Evolutionary conservation across 306 rosid species (phyloP).

Genomic region (Canavalia ensiformis): DNA sequence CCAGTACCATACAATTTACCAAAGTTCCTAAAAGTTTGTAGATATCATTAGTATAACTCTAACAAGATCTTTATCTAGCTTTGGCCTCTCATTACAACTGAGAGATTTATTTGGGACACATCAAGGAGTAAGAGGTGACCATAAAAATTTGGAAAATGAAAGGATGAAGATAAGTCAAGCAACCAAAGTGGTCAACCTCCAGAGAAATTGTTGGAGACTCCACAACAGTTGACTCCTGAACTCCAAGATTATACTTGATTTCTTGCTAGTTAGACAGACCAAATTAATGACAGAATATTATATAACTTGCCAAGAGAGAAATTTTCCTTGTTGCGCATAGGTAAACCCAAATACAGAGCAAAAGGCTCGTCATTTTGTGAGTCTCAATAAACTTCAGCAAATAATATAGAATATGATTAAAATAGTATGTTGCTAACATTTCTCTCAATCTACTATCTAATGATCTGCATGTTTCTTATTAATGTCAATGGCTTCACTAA

Average conservation of each 20-base stretch:
- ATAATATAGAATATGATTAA: too few relatives aligned
- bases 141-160: not conserved
- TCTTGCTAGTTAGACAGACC: too few relatives aligned
- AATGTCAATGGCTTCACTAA: not conserved
- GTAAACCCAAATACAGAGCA: too few relatives aligned
- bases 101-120: not conserved
- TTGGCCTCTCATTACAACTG: not conserved
- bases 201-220: not conserved
- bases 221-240: not conserved
- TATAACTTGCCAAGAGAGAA: too few relatives aligned
- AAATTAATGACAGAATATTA: too few relatives aligned
- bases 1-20: not conserved
- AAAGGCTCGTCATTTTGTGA: too few relatives aligned
- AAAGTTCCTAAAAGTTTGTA: not conserved
- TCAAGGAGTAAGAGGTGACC: not conserved
- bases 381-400: too few relatives aligned
- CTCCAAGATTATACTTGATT: not conserved
- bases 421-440: too few relatives aligned
- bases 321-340: too few relatives aligned
- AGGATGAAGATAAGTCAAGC: not conserved
- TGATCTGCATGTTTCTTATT: too few relatives aligned
- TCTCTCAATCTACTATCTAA: too few relatives aligned
- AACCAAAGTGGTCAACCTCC: not conserved
- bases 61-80: not conserved
- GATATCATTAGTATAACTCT: not conserved